Evolutionary conservation across 2,329 filamentous ascomycete genomes (phyloP).

Genomic region (Ascochyta viciae-villosae): DNA sequence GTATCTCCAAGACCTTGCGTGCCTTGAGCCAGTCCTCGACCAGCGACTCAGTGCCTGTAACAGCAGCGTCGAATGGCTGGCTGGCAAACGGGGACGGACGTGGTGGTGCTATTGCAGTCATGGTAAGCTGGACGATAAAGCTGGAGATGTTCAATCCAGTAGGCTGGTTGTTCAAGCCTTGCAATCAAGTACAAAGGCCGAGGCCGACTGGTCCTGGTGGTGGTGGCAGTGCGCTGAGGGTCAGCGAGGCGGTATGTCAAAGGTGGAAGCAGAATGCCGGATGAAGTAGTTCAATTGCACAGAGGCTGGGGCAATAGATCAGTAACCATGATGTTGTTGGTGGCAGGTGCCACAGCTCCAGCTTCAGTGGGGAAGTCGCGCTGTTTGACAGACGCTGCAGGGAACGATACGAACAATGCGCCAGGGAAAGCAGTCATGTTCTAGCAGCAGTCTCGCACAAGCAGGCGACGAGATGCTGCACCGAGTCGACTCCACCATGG

Average conservation of each 20-base stretch:
- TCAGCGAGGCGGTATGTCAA: neutral
- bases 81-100: slow-evolving; percentile 6
- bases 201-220: neutral
- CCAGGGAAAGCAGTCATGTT: neutral
- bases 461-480: neutral
- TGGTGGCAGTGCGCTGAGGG: neutral
- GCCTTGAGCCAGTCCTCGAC: slow-evolving; percentile 11
- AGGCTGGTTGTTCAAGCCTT: neutral
- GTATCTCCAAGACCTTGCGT: neutral
- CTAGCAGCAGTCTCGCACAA: neutral
- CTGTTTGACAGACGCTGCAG: neutral
- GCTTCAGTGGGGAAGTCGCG: neutral
- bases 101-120: neutral
- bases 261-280: neutral
- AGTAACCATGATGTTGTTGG: neutral
- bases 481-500: neutral
- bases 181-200: neutral
- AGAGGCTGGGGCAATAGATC: neutral
- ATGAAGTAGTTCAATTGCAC: neutral
- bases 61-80: slow-evolving; percentile 1
- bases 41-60: slow-evolving; percentile 1
- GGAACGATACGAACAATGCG: neutral
- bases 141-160: neutral
- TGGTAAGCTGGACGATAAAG: neutral
- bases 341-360: neutral